Conservation (phyloP, 2,329 filamentous ascomycete species). For the Didymellaceae sp. region DNA sequence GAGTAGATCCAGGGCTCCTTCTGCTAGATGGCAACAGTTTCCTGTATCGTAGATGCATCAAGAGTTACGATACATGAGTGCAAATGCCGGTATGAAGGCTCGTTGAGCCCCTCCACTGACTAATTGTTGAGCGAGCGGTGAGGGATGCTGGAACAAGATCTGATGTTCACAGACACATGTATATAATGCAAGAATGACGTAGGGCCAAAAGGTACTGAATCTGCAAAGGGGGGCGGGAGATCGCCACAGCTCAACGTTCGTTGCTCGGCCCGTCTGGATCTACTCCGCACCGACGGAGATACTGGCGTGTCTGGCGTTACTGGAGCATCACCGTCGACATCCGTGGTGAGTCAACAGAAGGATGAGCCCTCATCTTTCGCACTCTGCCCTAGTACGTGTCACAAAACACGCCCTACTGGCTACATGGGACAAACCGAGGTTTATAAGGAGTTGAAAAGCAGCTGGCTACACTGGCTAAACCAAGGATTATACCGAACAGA, state of each 20-base stretch:
- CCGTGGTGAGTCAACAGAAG: neutral
- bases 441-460: neutral
- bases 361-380: neutral
- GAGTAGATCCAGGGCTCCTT: too few species aligned
- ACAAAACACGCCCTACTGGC: neutral
- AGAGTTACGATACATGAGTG: too few species aligned
- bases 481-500: neutral
- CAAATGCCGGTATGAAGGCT: too few species aligned
- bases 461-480: neutral
- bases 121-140: too few species aligned
- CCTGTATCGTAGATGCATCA: too few species aligned
- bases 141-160: neutral
- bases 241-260: neutral
- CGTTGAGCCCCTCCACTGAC: too few species aligned
- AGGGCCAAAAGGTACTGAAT: neutral
- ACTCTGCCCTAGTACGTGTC: neutral
- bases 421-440: neutral
- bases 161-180: too few species aligned
- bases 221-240: neutral
- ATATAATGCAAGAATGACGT: neutral
- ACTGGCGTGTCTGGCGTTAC: conserved; percentile 13
- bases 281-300: neutral
- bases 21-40: too few species aligned
- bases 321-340: neutral
- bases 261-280: neutral